A percentile compares a stretch with the other conserved stretches of the same genome.
Conservation (phyloP, 345 rosid species). For the Acer yangbiense region DNA sequence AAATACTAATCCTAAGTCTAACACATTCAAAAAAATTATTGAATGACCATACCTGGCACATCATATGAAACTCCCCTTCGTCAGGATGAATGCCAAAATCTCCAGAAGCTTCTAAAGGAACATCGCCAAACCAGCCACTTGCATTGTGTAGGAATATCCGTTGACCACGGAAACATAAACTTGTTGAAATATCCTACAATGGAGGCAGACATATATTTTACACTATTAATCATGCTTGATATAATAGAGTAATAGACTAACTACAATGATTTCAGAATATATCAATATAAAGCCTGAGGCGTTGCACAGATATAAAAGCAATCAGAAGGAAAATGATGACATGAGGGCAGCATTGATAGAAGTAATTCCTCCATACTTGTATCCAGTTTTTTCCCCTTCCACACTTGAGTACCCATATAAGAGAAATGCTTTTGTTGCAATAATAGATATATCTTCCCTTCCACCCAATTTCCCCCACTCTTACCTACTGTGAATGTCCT, state of each 20-base stretch:
- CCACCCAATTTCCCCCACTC: not conserved
- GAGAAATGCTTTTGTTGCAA: not conserved
- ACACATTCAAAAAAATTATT: slow-evolving; percentile 14
- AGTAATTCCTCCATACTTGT: not conserved
- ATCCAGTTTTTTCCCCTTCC: not conserved
- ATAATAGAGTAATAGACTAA: not conserved
- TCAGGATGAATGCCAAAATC: slow-evolving; percentile 97
- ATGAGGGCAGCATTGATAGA: not conserved
- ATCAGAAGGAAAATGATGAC: slow-evolving; percentile 8
- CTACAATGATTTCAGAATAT: not conserved
- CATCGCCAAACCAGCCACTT: slow-evolving; percentile 90
- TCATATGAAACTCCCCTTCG: slow-evolving; percentile 96
- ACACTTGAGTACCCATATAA: not conserved
- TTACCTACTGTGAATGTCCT: not conserved
- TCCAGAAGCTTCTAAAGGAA: slow-evolving; percentile 98
- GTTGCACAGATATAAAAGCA: not conserved
- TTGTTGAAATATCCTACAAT: slow-evolving; percentile 80
- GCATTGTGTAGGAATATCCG: slow-evolving; percentile 87
- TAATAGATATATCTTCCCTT: not conserved
- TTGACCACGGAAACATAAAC: slow-evolving; percentile 90
- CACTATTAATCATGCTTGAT: not conserved
- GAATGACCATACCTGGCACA: slow-evolving; percentile 79
- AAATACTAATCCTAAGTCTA: not conserved
- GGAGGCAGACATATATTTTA: slow-evolving; percentile 6
- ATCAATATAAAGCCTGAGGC: slow-evolving; percentile 4